phyloP scores from a whole-genome alignment of 2,329 filamentous ascomycete species.

The Hypocrella siamensis region DNA sequence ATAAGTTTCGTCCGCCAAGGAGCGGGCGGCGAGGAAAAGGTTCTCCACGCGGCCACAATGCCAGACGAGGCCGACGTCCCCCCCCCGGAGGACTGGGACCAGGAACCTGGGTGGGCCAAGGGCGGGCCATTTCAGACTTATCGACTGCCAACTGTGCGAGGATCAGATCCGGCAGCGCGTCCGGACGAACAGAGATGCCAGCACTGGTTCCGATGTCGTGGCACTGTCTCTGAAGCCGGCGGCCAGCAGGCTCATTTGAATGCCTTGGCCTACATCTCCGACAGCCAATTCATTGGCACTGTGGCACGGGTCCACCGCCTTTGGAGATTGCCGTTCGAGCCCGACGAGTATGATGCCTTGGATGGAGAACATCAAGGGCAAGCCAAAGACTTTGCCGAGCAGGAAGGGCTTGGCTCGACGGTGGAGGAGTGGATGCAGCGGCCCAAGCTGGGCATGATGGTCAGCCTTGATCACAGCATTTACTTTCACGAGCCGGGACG shows the following conservation, averaged over 20 bases:
- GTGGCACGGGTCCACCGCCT: conserved; percentile 67
- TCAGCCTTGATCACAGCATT: conserved; percentile 61
- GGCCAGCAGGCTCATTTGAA: conserved; percentile 69
- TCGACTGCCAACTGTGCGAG: conserved; percentile 22
- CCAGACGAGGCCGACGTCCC: conserved; percentile 27
- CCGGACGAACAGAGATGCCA: conserved; percentile 53
- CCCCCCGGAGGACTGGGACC: conserved; percentile 23
- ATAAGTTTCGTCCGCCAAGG: conserved; percentile 68
- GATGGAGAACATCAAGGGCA: conserved; percentile 21
- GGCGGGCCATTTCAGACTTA: conserved; percentile 33
- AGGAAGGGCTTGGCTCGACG: conserved; percentile 21
- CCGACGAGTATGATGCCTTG: conserved; percentile 36
- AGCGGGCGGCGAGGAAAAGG: conserved; percentile 31
- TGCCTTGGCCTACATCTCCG: conserved; percentile 84
- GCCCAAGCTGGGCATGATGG: conserved; percentile 67
- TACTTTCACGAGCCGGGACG: conserved; percentile 48
- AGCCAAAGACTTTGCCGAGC: conserved; percentile 17
- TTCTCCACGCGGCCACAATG: conserved; percentile 51
- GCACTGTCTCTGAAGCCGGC: conserved; percentile 55
- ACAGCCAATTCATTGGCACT: conserved; percentile 87
- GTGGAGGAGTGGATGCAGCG: conserved; percentile 32
- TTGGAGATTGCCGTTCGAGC: conserved; percentile 50
- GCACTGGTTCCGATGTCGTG: conserved; percentile 62
- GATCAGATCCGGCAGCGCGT: conserved; percentile 24
- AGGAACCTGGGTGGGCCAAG: conserved; percentile 31